Evolutionary conservation across 495 filamentous ascomycete species (phyloP), one percentile per base, ranked within the genome.

Genomic region (Haplographium delicatum): DNA sequence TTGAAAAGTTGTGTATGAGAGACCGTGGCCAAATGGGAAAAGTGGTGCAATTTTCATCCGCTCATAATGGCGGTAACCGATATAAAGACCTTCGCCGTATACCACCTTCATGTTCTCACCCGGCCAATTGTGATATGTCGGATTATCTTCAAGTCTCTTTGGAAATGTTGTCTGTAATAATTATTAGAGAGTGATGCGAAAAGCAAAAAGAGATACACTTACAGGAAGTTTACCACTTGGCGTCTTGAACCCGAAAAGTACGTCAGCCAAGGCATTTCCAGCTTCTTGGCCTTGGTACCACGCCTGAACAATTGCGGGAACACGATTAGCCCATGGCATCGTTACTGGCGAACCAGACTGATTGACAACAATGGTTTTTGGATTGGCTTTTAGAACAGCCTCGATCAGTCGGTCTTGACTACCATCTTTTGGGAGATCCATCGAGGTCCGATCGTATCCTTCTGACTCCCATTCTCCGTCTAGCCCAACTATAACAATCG

Each of bases 401-500:
- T 78, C 72, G 58, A 93, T 80, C 22, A 95, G 71, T 23, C 82
- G 76, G 60, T 95, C 86, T 61, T 84, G 86, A 59, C 79, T 82
- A 1, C 83, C 83, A 48, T 77, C 71, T 24, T 64, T 68, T 4
- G 88, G 88, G 8, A 94, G 74, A 55, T 89, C 83, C 87, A 93
- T 91, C 45, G 80, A 80, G 47, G 83, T 75, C n/a, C 88, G 78
- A 64, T 94, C 88, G 53, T 88, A 83, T 19, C 89, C 89, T 51
- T 94, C 89, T 15, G 84, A 88, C 62, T 94, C 89, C 89, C 89
- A 94, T 62, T 95, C 89, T 35, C 75, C 78, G 59, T 88, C 87
- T 11, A 94, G 72, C 2, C 89, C 89, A 18, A 88, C 85, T 57
- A 89, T 80, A 8, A 94, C 72, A 41, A 94, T 74, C 5, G 86